phyloP scores from a whole-genome alignment of 2,329 filamentous ascomycete species.

The Venturia oleaginea region DNA sequence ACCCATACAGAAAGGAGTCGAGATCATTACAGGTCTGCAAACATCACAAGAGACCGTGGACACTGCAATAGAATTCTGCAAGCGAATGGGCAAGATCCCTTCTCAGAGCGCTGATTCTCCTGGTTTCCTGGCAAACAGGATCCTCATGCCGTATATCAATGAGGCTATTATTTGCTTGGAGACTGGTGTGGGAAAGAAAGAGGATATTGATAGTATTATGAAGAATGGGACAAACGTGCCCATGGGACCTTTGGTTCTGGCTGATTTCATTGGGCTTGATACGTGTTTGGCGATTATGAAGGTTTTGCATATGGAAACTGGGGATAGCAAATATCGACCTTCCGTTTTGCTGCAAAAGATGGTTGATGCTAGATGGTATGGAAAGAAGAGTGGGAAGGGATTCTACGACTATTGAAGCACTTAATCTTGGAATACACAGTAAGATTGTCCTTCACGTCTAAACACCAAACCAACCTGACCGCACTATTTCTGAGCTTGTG shows the following conservation, averaged over 20 bases:
- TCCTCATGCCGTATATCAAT: conserved; percentile 99
- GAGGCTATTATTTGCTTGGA: conserved; percentile 95
- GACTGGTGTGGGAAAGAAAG: conserved; percentile 77
- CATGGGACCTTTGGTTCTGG: conserved; percentile 89
- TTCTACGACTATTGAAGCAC: conserved; percentile 71
- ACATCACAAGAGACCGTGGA: conserved; percentile 76
- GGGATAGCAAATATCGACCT: conserved; percentile 91
- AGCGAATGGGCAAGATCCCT: conserved; percentile 85
- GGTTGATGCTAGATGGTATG: conserved; percentile 96
- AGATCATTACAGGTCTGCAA: conserved; percentile 92
- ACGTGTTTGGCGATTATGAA: conserved; percentile 97
- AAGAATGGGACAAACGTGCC: conserved; percentile 98
- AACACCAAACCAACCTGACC: neutral
- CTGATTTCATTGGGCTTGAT: conserved; percentile 95
- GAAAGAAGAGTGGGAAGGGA: conserved; percentile 94
- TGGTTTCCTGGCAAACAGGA: conserved; percentile 91
- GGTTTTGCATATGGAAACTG: conserved; percentile 82
- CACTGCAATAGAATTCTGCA: conserved; percentile 75
- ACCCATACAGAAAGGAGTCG: conserved; percentile 90
- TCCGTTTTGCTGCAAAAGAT: conserved; percentile 83
- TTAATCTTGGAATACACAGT: neutral
- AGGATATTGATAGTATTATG: conserved; percentile 97
- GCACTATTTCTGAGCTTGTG: neutral
- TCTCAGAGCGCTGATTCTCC: conserved; percentile 83
- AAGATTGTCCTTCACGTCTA: neutral